phyloP scores from a whole-genome alignment of 345 rosid genomes.

The Firmiana major region DNA sequence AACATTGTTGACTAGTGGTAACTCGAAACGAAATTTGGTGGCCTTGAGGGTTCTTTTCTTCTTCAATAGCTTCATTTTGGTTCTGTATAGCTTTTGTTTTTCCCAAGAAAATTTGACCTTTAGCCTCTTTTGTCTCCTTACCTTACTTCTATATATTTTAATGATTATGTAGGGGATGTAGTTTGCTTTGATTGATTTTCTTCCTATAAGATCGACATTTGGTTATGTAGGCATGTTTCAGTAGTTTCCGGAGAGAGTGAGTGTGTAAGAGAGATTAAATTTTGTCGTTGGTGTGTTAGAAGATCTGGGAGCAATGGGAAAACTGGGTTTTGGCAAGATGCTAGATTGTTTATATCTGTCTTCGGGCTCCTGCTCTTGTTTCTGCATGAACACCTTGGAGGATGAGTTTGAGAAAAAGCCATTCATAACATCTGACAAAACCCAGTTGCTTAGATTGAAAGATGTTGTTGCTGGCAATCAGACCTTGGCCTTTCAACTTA shows the following conservation, averaged over 20 bases:
- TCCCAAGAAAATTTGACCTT: conserved; percentile 26
- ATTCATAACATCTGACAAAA: conserved; percentile 38
- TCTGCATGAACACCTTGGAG: conserved; percentile 52
- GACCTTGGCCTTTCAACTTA: conserved; percentile 78
- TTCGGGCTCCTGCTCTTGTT: conserved; percentile 51
- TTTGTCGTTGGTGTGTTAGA: not conserved
- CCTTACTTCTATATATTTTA: not conserved
- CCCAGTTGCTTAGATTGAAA: conserved; percentile 44
- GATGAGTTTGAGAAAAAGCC: conserved; percentile 49
- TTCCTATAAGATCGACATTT: not conserved
- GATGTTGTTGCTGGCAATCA: conserved; percentile 61
- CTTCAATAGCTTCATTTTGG: not conserved
- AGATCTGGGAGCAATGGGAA: conserved; percentile 39
- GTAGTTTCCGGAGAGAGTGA: conserved; percentile 13
- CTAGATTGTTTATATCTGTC: conserved; percentile 49
- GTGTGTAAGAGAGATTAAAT: not conserved
- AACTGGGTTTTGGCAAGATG: conserved; percentile 47
- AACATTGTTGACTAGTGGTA: conserved; percentile 1
- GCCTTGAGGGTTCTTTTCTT: not conserved
- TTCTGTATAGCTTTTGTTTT: conserved; percentile 7
- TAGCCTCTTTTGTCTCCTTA: not conserved
- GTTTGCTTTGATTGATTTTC: conserved; percentile 3
- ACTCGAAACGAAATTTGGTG: not conserved
- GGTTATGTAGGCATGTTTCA: conserved; percentile 6
- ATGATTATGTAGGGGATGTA: not conserved